Percentiles rank a stretch among this genome's conserved stretches.
Conservation (phyloP, 495 filamentous ascomycete genomes). For the Podospora comata region DNA sequence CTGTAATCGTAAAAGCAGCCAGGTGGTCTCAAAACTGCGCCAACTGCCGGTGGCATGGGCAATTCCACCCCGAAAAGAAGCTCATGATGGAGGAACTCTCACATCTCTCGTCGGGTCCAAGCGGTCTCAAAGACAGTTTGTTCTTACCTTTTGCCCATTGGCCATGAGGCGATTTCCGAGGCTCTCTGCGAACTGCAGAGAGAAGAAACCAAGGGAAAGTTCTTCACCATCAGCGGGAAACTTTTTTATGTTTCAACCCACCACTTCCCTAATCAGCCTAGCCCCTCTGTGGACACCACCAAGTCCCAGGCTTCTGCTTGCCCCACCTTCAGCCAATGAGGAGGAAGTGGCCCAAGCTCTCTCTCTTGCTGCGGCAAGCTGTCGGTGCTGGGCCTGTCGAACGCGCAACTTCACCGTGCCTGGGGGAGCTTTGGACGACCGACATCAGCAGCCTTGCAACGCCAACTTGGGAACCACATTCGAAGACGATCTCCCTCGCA, state of each 20-base stretch:
- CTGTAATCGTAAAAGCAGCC: not conserved
- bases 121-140: not conserved
- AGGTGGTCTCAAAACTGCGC: conserved; percentile 18
- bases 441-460: conserved; percentile 17
- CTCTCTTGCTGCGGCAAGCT: conserved; percentile 6
- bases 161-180: not conserved
- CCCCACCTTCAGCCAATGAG: conserved; percentile 18
- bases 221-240: not conserved
- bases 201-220: conserved; percentile 1
- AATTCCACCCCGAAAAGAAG: conserved; percentile 3
- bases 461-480: conserved; percentile 1
- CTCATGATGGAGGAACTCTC: not conserved
- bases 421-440: conserved; percentile 24
- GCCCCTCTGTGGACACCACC: not conserved
- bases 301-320: not conserved
- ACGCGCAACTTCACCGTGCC: conserved; percentile 39
- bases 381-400: conserved; percentile 18
- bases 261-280: conserved; percentile 14
- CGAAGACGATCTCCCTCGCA: conserved; percentile 7
- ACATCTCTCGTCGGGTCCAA: not conserved
- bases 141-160: conserved; percentile 12
- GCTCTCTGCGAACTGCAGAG: not conserved
- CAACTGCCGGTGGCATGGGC: conserved; percentile 14
- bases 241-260: conserved; percentile 5
- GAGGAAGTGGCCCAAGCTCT: conserved; percentile 31